A percentile compares a stretch with the other conserved stretches of the same genome.
Conservation (phyloP, 2,329 filamentous ascomycete species). For the Geoglossum cookeanum region DNA sequence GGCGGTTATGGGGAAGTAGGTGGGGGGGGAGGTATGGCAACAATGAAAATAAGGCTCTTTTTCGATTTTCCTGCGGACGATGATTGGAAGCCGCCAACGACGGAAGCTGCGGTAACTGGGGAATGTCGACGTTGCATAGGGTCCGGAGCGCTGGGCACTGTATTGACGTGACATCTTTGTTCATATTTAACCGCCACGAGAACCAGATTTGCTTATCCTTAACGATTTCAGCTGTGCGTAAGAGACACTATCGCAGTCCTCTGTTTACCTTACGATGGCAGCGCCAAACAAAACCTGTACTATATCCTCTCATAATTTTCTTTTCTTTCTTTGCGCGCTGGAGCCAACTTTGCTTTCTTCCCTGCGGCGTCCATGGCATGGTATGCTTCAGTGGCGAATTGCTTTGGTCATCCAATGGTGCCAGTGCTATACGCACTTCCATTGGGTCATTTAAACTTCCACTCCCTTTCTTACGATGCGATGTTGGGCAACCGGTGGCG, state of each 20-base stretch:
- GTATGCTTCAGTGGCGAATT: background rate
- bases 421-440: background rate
- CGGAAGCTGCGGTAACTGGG: background rate
- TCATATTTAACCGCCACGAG: background rate
- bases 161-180: background rate
- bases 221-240: slow-evolving; percentile 3
- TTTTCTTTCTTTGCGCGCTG: background rate
- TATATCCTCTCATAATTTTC: background rate
- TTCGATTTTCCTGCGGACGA: background rate
- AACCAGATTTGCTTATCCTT: background rate
- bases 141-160: background rate
- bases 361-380: background rate
- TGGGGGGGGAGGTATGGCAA: background rate
- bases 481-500: background rate
- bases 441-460: background rate
- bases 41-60: background rate
- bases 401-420: background rate
- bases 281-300: slow-evolving; percentile 1
- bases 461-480: background rate
- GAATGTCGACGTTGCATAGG: background rate
- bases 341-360: background rate
- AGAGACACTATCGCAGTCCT: background rate
- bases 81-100: background rate
- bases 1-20: background rate
- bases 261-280: slow-evolving; percentile 1